Percentiles rank a stretch among this genome's conserved stretches.
phyloP scores from a whole-genome alignment of 2,329 filamentous ascomycete species.

The Cercospora sp. region DNA sequence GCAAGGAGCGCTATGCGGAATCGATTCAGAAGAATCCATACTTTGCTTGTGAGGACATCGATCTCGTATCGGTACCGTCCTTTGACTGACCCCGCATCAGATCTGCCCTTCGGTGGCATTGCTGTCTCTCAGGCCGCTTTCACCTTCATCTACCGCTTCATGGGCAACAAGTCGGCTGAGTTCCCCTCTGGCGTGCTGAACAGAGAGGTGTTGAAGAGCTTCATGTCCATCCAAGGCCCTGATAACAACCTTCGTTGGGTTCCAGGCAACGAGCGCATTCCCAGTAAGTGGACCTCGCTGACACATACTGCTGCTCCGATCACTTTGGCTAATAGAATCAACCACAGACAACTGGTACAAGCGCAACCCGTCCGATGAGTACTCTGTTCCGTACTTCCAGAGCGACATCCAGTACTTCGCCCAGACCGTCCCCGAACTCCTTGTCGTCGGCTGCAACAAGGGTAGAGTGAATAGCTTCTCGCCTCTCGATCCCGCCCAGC shows the following conservation, averaged over 20 bases:
- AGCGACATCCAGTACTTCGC: slow-evolving; percentile 35
- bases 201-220: slow-evolving; percentile 43
- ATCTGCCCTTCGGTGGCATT: slow-evolving; percentile 33
- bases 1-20: slow-evolving; percentile 31
- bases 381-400: slow-evolving; percentile 34
- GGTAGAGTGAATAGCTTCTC: slow-evolving; percentile 39
- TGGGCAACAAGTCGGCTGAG: slow-evolving; percentile 44
- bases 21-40: slow-evolving; percentile 39
- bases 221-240: slow-evolving; percentile 41
- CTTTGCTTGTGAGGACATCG: slow-evolving; percentile 27
- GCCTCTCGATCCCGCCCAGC: slow-evolving; percentile 35
- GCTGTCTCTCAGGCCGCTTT: slow-evolving; percentile 36
- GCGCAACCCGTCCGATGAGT: slow-evolving; percentile 35
- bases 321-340: slow-evolving; percentile 31
- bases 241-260: slow-evolving; percentile 37
- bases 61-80: not conserved
- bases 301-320: slow-evolving; percentile 23
- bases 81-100: slow-evolving; percentile 12
- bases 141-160: slow-evolving; percentile 42
- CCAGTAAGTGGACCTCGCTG: slow-evolving; percentile 37
- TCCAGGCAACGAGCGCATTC: slow-evolving; percentile 44
- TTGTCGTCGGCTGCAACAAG: slow-evolving; percentile 41
- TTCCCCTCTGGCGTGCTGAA: slow-evolving; percentile 42
- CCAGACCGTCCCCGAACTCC: slow-evolving; percentile 33
- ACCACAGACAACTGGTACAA: slow-evolving; percentile 43